phyloP scores from a whole-genome alignment of 345 rosid genomes.

The Camelina laxa region DNA sequence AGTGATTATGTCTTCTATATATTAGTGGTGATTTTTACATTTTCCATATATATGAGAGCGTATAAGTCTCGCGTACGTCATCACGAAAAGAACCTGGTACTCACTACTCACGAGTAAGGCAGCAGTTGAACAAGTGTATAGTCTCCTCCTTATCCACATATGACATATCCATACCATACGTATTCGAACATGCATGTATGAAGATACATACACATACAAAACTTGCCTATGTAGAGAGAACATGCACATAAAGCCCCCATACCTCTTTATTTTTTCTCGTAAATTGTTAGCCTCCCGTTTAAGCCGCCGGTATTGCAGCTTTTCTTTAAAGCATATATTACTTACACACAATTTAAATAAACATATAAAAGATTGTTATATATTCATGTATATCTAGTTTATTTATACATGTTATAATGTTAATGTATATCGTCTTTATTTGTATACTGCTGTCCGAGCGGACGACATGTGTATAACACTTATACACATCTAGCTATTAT shows the following conservation, averaged over 20 bases:
- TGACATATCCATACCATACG: not conserved
- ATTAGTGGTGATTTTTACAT: not conserved
- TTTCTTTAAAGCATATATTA: not conserved
- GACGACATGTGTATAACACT: constrained; percentile 7
- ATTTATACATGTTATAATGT: not conserved
- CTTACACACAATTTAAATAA: not conserved
- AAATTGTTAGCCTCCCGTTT: constrained; percentile 37
- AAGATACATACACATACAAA: not conserved
- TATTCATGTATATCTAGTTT: not conserved
- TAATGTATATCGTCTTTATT: not conserved
- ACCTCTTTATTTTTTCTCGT: constrained; percentile 43
- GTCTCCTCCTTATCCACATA: constrained; percentile 44
- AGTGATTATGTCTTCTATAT: not conserved
- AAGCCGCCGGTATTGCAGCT: constrained; percentile 40
- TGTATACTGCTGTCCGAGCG: constrained; percentile 1
- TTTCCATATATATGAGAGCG: not conserved
- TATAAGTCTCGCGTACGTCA: constrained; percentile 14
- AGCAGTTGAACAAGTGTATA: constrained; percentile 18
- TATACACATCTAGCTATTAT: constrained; percentile 2
- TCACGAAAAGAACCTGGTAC: constrained; percentile 36
- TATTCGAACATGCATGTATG: not conserved
- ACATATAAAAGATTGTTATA: not conserved
- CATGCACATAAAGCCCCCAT: constrained; percentile 40
- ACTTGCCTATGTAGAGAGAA: constrained; percentile 32
- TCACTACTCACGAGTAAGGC: constrained; percentile 30